phyloP scores from a whole-genome alignment of 1,284 basidiomycete species.

The Ustilago esculenta region DNA sequence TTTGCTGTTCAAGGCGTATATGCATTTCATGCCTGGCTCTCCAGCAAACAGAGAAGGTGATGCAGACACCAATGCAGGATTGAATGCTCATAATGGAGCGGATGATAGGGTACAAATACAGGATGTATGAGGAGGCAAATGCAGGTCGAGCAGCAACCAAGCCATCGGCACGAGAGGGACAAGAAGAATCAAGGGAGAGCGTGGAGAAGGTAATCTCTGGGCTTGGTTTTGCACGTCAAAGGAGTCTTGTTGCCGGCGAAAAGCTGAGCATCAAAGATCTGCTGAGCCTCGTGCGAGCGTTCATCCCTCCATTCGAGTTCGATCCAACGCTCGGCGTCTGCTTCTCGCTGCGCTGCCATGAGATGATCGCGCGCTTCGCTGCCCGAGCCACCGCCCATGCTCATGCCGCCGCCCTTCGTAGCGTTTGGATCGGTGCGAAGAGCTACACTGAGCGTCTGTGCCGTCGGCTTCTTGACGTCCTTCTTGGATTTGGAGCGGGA shows the following conservation, averaged over 20 bases:
- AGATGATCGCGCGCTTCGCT: constrained; percentile 48
- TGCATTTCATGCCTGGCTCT: too few species aligned
- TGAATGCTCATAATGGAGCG: too few species aligned
- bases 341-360: constrained; percentile 59
- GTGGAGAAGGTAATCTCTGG: constrained; percentile 53
- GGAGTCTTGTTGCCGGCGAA: constrained; percentile 48
- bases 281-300: constrained; percentile 30
- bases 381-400: constrained; percentile 30
- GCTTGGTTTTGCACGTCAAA: constrained; percentile 49
- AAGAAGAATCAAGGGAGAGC: constrained; percentile 21
- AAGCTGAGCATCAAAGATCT: constrained; percentile 50
- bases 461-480: constrained; percentile 43
- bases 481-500: constrained; percentile 36
- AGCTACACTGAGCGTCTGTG: constrained; percentile 58
- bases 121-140: background rate
- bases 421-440: constrained; percentile 47
- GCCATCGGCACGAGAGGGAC: background rate
- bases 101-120: constrained; percentile 31
- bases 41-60: too few species aligned
- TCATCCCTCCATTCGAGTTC: constrained; percentile 61
- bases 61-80: too few species aligned
- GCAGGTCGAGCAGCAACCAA: background rate
- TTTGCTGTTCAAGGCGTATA: too few species aligned
- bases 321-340: constrained; percentile 65
- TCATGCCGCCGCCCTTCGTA: constrained; percentile 23